Conservation (phyloP, 495 filamentous ascomycete species). For the Staphylotrichum longicolle region DNA sequence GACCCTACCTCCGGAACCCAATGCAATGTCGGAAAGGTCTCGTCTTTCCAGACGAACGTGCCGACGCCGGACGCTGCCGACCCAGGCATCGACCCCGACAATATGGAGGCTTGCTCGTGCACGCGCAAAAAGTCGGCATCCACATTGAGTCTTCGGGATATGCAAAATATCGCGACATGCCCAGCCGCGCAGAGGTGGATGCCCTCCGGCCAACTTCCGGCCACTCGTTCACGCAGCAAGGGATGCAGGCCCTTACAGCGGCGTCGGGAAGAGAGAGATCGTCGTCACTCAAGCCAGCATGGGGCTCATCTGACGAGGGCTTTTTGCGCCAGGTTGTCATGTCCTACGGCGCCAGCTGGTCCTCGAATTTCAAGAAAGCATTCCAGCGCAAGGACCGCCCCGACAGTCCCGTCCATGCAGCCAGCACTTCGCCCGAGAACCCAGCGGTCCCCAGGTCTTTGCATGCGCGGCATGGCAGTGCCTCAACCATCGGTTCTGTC, state of each 20-base stretch:
- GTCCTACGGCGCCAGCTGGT: slow-evolving; percentile 47
- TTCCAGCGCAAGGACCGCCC: slow-evolving; percentile 36
- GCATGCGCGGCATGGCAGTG: slow-evolving; percentile 38
- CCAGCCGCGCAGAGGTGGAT: slow-evolving; percentile 36
- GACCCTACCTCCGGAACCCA: slow-evolving; percentile 76
- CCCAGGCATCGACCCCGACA: slow-evolving; percentile 33
- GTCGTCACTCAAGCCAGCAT: not conserved
- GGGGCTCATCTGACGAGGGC: slow-evolving; percentile 25
- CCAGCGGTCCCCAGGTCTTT: slow-evolving; percentile 18
- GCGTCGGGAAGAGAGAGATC: slow-evolving; percentile 5
- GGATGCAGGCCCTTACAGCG: slow-evolving; percentile 17
- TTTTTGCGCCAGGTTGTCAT: slow-evolving; percentile 53
- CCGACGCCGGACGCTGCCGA: slow-evolving; percentile 29
- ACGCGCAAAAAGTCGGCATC: slow-evolving; percentile 44
- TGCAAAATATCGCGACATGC: slow-evolving; percentile 50
- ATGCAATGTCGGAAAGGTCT: slow-evolving; percentile 83
- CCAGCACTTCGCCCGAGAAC: slow-evolving; percentile 23
- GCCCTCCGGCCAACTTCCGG: slow-evolving; percentile 34
- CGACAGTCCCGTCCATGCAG: slow-evolving; percentile 24
- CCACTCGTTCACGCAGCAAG: slow-evolving; percentile 27
- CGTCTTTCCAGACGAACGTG: slow-evolving; percentile 47
- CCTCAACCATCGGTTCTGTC: slow-evolving; percentile 37
- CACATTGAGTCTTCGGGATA: slow-evolving; percentile 49
- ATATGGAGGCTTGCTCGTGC: slow-evolving; percentile 53
- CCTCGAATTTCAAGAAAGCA: slow-evolving; percentile 41